Evolutionary conservation across 1,139 yeast genomes (phyloP), one percentile per base, ranked within the genome.

Genomic region (Kodamaea suecica): DNA sequence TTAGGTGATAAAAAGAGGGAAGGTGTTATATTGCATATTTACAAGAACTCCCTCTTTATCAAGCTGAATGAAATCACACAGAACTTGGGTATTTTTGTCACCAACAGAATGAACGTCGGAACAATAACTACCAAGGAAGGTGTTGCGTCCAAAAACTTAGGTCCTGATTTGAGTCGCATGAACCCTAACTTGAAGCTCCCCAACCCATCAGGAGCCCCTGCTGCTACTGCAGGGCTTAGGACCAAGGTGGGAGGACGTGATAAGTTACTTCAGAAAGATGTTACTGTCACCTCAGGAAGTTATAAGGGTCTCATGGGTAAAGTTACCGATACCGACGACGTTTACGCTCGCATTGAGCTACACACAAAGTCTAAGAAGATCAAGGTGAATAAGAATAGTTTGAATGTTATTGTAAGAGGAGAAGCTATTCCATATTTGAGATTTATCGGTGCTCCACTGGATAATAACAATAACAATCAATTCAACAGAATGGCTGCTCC

Each of bases 241-340:
- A 64, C 78, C 27, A 66, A 71, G 44, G 70, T 63, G 35, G 79
- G 80, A 38, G 96, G 94, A 15, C 80, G 92, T 50, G 97, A 88
- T 57, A 76, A 78, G 34, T 78, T 92, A 27, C 53, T 90, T 27
- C 84, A 86, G 46, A 87, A 86, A 54, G 84, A 85, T 40, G 96
- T 92, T 20, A 79, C 90, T 41, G 84, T 94, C 33, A 80, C 86
- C 23, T 80, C 84, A 49, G 96, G 97, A 5, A 90, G 90, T 44
- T 87, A 90, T 61, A 94, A 92, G 63, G 97, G 98, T 28, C 77
- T 88, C 48, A 81, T 84, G 68, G 99, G 98, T 55, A 84, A 86
- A 47, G 88, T 94, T 27, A 84, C 85, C 43, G 97, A 92, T 55
- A 86, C 95, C 10, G 94, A 88, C 48, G 98, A 95, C 42, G 83